Conservation (phyloP, 2,329 filamentous ascomycete genomes). For the Allantophomopsis lycopodina region DNA sequence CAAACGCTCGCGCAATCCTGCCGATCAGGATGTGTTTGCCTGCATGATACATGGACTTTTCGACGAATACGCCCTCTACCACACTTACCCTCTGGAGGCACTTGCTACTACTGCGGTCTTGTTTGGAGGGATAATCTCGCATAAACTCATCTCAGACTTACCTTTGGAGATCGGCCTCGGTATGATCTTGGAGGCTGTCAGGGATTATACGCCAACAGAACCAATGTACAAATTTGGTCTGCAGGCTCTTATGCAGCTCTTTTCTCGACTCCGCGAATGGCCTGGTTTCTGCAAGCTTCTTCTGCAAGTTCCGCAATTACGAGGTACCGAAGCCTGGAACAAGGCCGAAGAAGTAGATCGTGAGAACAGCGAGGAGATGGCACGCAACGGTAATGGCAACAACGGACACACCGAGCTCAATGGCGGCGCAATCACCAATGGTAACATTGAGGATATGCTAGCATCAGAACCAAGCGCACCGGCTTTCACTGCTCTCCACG, state of each 20-base stretch:
- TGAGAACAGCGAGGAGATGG: slow-evolving; percentile 47
- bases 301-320: slow-evolving; percentile 66
- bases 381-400: slow-evolving; percentile 33
- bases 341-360: slow-evolving; percentile 72
- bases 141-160: slow-evolving; percentile 78
- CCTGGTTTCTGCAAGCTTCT: slow-evolving; percentile 86
- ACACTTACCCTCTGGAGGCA: slow-evolving; percentile 91
- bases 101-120: slow-evolving; percentile 90
- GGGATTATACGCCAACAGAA: slow-evolving; percentile 68
- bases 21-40: slow-evolving; percentile 88
- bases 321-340: slow-evolving; percentile 71
- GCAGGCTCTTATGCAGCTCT: slow-evolving; percentile 83
- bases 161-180: slow-evolving; percentile 88
- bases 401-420: slow-evolving; percentile 21
- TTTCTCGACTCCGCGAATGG: slow-evolving; percentile 78
- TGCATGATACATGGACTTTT: slow-evolving; percentile 98
- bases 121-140: slow-evolving; percentile 92
- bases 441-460: slow-evolving; percentile 49
- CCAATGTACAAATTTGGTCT: slow-evolving; percentile 98
- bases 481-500: slow-evolving; percentile 66
- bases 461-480: slow-evolving; percentile 45
- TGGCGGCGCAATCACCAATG: slow-evolving; percentile 50
- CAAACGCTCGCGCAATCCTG: slow-evolving; percentile 71
- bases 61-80: slow-evolving; percentile 92
- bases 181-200: slow-evolving; percentile 94